A percentile compares a stretch with the other conserved stretches of the same genome.
These are phyloP conservation scores for Paraphaeosphaeria minitans DNA, from an alignment of 2,329 filamentous ascomycete species.

Conservation along the genomic window DNA sequence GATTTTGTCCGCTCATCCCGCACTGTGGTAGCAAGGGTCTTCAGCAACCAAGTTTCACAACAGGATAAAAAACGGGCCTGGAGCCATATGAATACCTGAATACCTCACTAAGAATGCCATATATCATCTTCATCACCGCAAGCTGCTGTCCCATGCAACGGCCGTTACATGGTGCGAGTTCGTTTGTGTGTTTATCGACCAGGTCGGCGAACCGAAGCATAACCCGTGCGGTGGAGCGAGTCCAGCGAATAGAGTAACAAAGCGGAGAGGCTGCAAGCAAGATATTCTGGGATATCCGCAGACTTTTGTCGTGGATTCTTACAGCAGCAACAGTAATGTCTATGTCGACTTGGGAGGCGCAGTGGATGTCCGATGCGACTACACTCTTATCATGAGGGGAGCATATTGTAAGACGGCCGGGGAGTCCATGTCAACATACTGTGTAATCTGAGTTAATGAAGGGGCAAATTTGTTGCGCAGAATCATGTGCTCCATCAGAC, in stretches of 20 bases:
- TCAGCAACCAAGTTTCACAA: slow-evolving; percentile 4
- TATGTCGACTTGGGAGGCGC: slow-evolving; percentile 27
- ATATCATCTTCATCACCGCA: slow-evolving; percentile 1
- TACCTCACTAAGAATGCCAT: background rate
- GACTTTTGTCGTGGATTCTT: background rate
- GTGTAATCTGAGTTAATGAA: background rate
- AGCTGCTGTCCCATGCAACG: slow-evolving; percentile 25
- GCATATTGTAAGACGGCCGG: slow-evolving; percentile 12
- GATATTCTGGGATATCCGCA: background rate
- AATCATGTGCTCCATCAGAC: background rate
- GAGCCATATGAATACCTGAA: background rate
- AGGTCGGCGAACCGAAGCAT: slow-evolving; percentile 33
- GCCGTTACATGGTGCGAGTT: slow-evolving; percentile 20
- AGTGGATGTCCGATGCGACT: slow-evolving; percentile 26
- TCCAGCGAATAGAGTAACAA: background rate
- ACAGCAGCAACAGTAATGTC: slow-evolving; percentile 28
- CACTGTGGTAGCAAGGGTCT: slow-evolving; percentile 8
- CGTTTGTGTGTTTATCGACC: slow-evolving; percentile 21
- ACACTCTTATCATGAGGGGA: slow-evolving; percentile 28
- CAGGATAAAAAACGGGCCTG: background rate
- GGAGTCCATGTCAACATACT: background rate
- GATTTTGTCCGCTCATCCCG: slow-evolving; percentile 29
- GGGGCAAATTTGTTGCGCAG: background rate
- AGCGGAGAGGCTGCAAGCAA: background rate
- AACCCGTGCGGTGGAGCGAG: background rate